Base-by-base conservation (phyloP, 2,329 filamentous ascomycete species). In the Penicillium sp. region DNA sequence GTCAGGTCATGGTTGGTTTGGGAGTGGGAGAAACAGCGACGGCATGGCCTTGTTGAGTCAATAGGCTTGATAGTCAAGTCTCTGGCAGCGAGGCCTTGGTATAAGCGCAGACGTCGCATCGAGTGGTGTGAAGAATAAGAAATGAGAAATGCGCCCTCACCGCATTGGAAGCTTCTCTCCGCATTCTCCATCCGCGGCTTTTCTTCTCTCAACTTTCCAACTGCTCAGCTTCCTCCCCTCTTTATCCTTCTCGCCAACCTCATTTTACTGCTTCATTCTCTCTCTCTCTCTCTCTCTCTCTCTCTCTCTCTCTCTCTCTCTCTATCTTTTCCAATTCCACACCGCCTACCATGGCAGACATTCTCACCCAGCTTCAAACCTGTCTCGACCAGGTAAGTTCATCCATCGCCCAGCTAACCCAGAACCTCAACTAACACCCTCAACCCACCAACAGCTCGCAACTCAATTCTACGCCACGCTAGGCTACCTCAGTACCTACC, bases 391-490 rank as follows among this genome's bases (percentile, higher is more conserved):
- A 83, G 68, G 80, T 80, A 73, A 49, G 42, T 58, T n/a, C 38
- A 19, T 12, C 44, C 42, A 24, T 4, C 9, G 2, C 22, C 22
- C 40, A 26, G 12, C 17, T 3, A 6, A 47, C 28, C 28, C 30
- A 50, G 47, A 24, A 7, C 50, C 6, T 54, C n/a, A 44, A 57
- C 26, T 26, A 53, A 45, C 59, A 55, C 50, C 50, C 33, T 53
- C 35, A 28, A 28, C n/a, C 33, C 44, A 49, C 35, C 42, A 59
- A 56, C 45, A 82, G 79, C 78, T 83, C 35, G 79, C 80, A 70
- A 83, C 80, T 53, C 81, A 83, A 76, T 82, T 82, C 78, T 83
- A 82, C 72, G 80, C 81, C 58, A 82, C 81, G 35, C 73, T 83
- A 59, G 78, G 79, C 73, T 83, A 83, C 69, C 75, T 83, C 60